Evolutionary conservation across 495 filamentous ascomycete genomes (phyloP), one percentile per base, ranked within the genome.

Genomic region (Neurospora tetrasperma): DNA sequence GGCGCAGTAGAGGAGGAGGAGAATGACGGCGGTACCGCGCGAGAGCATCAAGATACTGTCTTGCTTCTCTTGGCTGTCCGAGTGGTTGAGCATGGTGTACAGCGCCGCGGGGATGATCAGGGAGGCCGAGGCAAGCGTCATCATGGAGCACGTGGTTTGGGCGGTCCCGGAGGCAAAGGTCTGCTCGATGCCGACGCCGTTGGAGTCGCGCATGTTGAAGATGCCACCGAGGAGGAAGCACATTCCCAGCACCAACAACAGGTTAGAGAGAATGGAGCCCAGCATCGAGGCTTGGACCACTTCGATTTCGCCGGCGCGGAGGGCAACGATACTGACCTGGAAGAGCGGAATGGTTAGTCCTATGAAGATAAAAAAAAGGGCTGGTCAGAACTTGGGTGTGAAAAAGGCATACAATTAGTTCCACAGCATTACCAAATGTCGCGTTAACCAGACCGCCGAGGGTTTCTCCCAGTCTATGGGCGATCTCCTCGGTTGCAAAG

Each of bases 201-300:
- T 75, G 35, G 76, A 73, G 62, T 82, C 83, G 62, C 81, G 81
- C 75, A 84, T 83, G 75, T 88, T 86, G 70, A 82, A 82, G 74
- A 96, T 84, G 27, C 96, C 96, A 69, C 95, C 96, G 72, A 93
- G 88, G 73, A 97, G 85, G 87, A 99, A 99, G 82, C 96, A 98
- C 89, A 96, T 97, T 73, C 96, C 96, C 70, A 99, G 87, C 59
- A 99, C 96, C 31, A 99, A 87, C 14, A 99, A 88, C 71, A 98
- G 92, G 77, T 99, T 99, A 69, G 96, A 98, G 39, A 99, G 85
- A 73, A 99, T 97, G 79, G 92, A 96, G 43, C 96, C 96, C 23
- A 99, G 90, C 96, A 99, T 99, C 78, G 93, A 97, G 44, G 96
- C 90, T 83, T 99, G 96, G 5, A 98, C 96, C 71, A 99, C 94